Percentiles rank a stretch among this genome's conserved stretches.
phyloP scores from a whole-genome alignment of 108 stramenopile genomes.

The Nitzschia putrida region DNA sequence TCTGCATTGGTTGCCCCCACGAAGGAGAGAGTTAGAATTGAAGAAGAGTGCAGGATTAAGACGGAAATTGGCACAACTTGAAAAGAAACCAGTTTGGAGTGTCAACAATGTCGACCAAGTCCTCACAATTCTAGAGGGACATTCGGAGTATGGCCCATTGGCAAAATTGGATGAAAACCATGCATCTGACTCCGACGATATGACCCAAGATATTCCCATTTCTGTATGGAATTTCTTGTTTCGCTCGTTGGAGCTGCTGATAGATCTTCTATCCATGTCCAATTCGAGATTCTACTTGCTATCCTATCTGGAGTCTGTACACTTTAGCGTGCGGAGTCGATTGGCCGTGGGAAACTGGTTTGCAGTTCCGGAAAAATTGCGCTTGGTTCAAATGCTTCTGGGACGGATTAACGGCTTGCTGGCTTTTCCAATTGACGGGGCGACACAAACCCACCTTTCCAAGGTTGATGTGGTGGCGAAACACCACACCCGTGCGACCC shows the following conservation, averaged over 20 bases:
- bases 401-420: constrained; percentile 38
- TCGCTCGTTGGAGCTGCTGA: constrained; percentile 54
- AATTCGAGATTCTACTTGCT: constrained; percentile 53
- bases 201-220: constrained; percentile 17
- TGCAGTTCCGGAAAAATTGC: constrained; percentile 34
- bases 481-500: constrained; percentile 55
- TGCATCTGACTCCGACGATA: constrained; percentile 13
- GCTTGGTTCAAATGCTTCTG: constrained; percentile 49
- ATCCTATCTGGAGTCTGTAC: constrained; percentile 52
- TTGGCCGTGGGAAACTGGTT: constrained; percentile 37
- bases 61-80: constrained; percentile 26
- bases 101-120: constrained; percentile 26
- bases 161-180: constrained; percentile 17
- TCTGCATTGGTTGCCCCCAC: constrained; percentile 41
- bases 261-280: constrained; percentile 53
- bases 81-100: constrained; percentile 41
- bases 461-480: constrained; percentile 34
- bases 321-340: constrained; percentile 54
- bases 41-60: constrained; percentile 40
- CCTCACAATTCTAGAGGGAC: constrained; percentile 38
- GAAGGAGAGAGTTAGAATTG: constrained; percentile 46
- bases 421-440: constrained; percentile 40
- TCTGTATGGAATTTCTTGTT: constrained; percentile 47
- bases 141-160: constrained; percentile 24
- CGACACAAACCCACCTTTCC: constrained; percentile 34